phyloP scores from a whole-genome alignment of 2,329 filamentous ascomycete genomes.

The Eutypella sp. region DNA sequence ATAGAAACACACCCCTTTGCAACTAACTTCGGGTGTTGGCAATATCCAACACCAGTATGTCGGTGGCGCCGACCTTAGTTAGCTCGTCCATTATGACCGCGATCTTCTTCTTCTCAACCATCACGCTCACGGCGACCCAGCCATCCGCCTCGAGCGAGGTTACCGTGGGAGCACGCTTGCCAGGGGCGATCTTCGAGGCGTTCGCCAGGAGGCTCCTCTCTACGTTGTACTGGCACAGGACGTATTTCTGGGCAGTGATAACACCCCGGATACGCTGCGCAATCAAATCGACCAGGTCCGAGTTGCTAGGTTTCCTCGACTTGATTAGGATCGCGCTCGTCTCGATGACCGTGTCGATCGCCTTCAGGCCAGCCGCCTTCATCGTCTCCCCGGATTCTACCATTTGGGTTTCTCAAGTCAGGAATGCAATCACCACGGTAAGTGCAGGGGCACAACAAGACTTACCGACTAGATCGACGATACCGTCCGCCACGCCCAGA shows the following conservation, averaged over 20 bases:
- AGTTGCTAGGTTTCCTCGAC: slow-evolving; percentile 77
- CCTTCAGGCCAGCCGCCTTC: slow-evolving; percentile 88
- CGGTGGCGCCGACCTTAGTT: slow-evolving; percentile 68
- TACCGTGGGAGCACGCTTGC: slow-evolving; percentile 87
- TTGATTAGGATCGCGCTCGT: slow-evolving; percentile 89
- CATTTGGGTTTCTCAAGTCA: not conserved
- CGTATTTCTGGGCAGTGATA: slow-evolving; percentile 89
- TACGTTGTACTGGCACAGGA: slow-evolving; percentile 96
- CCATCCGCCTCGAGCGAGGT: slow-evolving; percentile 82
- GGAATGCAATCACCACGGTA: too few relatives aligned
- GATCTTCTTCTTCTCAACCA: slow-evolving; percentile 86
- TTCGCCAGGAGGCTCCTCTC: slow-evolving; percentile 61
- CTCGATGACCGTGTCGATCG: slow-evolving; percentile 88
- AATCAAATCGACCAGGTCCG: slow-evolving; percentile 76
- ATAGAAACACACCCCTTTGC: too few relatives aligned
- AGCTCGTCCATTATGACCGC: slow-evolving; percentile 84
- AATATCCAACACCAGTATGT: slow-evolving; percentile 82
- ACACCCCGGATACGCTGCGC: slow-evolving; percentile 84
- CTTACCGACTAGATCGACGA: slow-evolving; percentile 93
- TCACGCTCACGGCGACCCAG: slow-evolving; percentile 91
- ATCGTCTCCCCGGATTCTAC: slow-evolving; percentile 96
- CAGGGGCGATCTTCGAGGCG: slow-evolving; percentile 78
- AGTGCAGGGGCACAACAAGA: slow-evolving; percentile 23
- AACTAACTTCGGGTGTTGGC: slow-evolving; percentile 53
- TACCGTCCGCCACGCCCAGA: slow-evolving; percentile 90